phyloP scores from a whole-genome alignment of 305 asterid species.

The Ilex paraguariensis region DNA sequence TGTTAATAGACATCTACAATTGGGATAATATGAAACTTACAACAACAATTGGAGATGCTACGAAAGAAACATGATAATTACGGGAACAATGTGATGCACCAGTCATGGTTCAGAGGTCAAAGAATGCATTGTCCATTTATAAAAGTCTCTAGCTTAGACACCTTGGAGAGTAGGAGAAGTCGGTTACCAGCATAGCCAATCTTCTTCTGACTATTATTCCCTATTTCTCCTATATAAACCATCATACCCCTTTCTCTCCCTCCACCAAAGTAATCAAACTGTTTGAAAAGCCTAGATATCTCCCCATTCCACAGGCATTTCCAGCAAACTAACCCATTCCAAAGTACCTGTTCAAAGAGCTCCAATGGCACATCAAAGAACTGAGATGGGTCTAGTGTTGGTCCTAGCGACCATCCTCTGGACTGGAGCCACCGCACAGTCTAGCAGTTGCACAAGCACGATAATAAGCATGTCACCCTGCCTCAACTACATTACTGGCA shows the following conservation, averaged over 20 bases:
- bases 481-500: slow-evolving; percentile 58
- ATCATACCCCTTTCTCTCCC: neutral
- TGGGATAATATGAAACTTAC: too few relatives aligned
- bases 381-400: slow-evolving; percentile 23
- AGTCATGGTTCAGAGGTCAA: too few relatives aligned
- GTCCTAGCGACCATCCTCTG: slow-evolving; percentile 26
- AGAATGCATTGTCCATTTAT: too few relatives aligned
- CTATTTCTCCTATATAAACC: slow-evolving; percentile 17
- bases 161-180: too few relatives aligned
- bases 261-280: slow-evolving; percentile 2
- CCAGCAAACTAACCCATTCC: neutral
- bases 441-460: slow-evolving; percentile 48
- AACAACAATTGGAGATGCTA: too few relatives aligned
- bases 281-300: slow-evolving; percentile 8
- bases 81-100: too few relatives aligned
- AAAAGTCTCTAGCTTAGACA: too few relatives aligned
- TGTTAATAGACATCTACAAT: too few relatives aligned
- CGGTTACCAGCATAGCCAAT: too few relatives aligned
- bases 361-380: slow-evolving; percentile 30
- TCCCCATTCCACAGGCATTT: slow-evolving; percentile 4
- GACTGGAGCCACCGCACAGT: slow-evolving; percentile 34
- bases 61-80: too few relatives aligned
- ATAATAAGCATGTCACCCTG: slow-evolving; percentile 61
- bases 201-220: neutral
- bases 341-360: neutral